Evolutionary conservation across 2,329 filamentous ascomycete genomes (phyloP).

Genomic region (Atkinsonella texensis): DNA sequence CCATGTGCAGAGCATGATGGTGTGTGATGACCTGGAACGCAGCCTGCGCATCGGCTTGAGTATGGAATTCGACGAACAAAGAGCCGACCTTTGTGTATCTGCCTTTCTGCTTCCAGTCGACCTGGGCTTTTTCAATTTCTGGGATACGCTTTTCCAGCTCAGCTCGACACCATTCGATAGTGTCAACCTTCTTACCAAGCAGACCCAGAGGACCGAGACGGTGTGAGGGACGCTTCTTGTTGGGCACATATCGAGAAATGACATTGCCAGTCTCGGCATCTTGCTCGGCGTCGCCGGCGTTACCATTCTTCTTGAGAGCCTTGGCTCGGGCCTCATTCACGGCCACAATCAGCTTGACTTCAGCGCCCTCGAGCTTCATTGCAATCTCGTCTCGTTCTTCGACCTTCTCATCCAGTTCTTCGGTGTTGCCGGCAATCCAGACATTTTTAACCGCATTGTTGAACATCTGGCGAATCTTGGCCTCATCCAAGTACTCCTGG

Average conservation of each 20-base stretch:
- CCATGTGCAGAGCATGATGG: constrained; percentile 72
- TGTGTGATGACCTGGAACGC: constrained; percentile 76
- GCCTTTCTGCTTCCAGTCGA: constrained; percentile 45
- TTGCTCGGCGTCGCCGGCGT: constrained; percentile 26
- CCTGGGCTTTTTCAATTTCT: constrained; percentile 52
- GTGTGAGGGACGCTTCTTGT: constrained; percentile 59
- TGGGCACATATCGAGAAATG: constrained; percentile 54
- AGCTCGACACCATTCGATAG: constrained; percentile 70
- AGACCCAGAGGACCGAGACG: constrained; percentile 50
- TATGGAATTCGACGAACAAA: constrained; percentile 87
- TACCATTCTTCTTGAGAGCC: constrained; percentile 21
- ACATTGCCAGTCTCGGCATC: constrained; percentile 54
- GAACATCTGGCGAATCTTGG: constrained; percentile 64
- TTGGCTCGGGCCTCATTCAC: constrained; percentile 27
- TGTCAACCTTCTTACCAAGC: constrained; percentile 60
- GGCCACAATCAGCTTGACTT: constrained; percentile 67
- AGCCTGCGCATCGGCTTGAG: constrained; percentile 69
- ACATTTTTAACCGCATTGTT: constrained; percentile 67
- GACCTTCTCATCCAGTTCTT: constrained; percentile 65
- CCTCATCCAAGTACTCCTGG: constrained; percentile 59
- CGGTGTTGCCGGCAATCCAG: constrained; percentile 69
- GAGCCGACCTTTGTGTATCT: constrained; percentile 54
- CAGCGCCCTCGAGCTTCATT: constrained; percentile 69
- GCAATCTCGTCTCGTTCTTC: constrained; percentile 63
- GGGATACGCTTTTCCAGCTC: constrained; percentile 44